phyloP scores from a whole-genome alignment of 257 asterid genomes.

The Solanum dulcamara region DNA sequence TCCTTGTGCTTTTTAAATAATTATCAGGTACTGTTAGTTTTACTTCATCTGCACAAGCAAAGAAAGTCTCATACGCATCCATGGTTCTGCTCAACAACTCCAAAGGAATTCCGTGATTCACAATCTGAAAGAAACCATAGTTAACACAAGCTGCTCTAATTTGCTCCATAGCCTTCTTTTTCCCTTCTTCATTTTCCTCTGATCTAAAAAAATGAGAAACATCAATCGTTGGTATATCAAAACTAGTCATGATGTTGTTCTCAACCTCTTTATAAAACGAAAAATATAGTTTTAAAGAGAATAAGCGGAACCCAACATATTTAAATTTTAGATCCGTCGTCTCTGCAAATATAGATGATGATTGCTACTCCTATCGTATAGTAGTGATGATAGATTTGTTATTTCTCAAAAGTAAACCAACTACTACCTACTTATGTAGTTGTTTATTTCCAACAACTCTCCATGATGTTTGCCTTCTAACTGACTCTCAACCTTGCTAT shows the following conservation, averaged over 20 bases:
- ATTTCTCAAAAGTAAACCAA: no score
- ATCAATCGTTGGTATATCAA: background rate
- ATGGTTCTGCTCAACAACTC: constrained; percentile 16
- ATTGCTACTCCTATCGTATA: no score
- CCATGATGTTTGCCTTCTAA: no score
- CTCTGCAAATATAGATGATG: no score
- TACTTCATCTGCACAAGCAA: constrained; percentile 21
- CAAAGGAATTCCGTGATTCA: constrained; percentile 31
- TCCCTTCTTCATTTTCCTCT: background rate
- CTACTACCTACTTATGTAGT: no score
- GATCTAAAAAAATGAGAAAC: background rate
- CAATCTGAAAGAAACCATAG: constrained; percentile 32
- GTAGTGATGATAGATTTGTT: no score
- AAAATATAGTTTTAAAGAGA: no score
- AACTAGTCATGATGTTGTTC: background rate
- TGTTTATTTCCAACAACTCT: no score
- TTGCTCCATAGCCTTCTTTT: background rate
- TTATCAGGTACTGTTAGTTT: constrained; percentile 21
- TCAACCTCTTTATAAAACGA: background rate
- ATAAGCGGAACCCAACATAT: no score
- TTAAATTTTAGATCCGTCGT: no score
- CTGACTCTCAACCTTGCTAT: no score
- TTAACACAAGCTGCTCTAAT: constrained; percentile 17
- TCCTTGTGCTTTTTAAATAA: constrained; percentile 30
- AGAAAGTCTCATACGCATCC: constrained; percentile 20